These are phyloP conservation scores for Pyrenophora seminiperda DNA, from an alignment of 2,329 filamentous ascomycete species.

Conservation along the genomic window DNA sequence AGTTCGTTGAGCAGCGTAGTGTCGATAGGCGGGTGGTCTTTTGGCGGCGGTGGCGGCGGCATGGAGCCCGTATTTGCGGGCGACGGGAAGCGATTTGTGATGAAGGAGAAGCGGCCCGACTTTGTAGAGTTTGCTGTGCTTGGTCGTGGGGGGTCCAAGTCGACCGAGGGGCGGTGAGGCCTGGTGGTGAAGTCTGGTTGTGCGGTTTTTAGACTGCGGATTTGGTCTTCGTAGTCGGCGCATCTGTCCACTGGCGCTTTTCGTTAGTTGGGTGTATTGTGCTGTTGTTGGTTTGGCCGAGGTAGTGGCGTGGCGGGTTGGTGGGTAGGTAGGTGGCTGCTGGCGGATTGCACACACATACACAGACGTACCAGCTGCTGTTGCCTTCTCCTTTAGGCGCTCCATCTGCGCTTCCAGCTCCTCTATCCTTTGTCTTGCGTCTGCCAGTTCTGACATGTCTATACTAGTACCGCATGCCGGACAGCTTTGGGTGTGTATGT, in stretches of 20 bases:
- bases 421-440: slow-evolving; percentile 33
- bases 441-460: slow-evolving; percentile 21
- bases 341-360: slow-evolving; percentile 6
- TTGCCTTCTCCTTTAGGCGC: slow-evolving; percentile 72
- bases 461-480: slow-evolving; percentile 39
- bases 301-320: neutral
- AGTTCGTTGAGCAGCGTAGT: slow-evolving; percentile 66
- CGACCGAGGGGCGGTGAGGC: slow-evolving; percentile 22
- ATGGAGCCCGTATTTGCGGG: slow-evolving; percentile 35
- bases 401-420: slow-evolving; percentile 75
- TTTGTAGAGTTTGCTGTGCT: slow-evolving; percentile 36
- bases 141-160: slow-evolving; percentile 36
- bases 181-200: slow-evolving; percentile 22
- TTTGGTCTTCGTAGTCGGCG: slow-evolving; percentile 81
- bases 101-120: slow-evolving; percentile 52
- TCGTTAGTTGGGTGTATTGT: slow-evolving; percentile 7
- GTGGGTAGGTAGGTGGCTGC: too few species aligned
- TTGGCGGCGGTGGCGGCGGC: slow-evolving; percentile 39
- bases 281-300: neutral
- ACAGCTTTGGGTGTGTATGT: slow-evolving; percentile 32
- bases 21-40: slow-evolving; percentile 32
- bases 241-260: slow-evolving; percentile 58
- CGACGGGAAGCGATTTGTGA: slow-evolving; percentile 48
- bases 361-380: slow-evolving; percentile 59
- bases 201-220: slow-evolving; percentile 57